These are phyloP conservation scores for Leucosporidium scottii DNA, from an alignment of 768 basidiomycete genomes.

Conservation along the genomic window DNA sequence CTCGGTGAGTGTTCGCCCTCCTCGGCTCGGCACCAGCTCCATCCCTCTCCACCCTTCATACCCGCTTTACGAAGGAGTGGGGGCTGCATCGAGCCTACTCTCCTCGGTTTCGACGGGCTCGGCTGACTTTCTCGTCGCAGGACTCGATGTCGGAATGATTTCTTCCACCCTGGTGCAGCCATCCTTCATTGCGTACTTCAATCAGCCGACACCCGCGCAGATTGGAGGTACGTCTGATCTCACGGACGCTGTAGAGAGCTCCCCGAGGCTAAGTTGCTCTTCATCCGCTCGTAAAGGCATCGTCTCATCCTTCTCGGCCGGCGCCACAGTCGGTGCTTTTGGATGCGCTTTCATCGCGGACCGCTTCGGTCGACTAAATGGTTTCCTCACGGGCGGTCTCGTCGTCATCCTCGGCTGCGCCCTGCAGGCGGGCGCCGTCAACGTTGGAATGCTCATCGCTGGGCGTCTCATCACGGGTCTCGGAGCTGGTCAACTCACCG, in stretches of 20 bases:
- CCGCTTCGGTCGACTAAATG: not conserved
- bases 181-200: not conserved
- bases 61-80: no score
- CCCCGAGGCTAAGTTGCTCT: not conserved
- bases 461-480: not conserved
- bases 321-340: not conserved
- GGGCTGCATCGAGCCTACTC: no score
- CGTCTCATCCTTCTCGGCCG: not conserved
- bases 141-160: not conserved
- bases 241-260: no score
- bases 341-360: not conserved
- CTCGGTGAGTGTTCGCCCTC: not conserved
- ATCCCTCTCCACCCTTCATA: no score
- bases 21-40: no score
- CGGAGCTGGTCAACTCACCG: not conserved
- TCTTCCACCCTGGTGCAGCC: not conserved
- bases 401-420: not conserved
- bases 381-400: not conserved
- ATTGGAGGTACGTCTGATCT: not conserved
- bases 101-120: no score
- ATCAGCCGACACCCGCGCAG: not conserved
- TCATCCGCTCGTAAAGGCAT: not conserved
- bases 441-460: not conserved
- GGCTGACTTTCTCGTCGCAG: no score
- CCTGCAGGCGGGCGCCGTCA: not conserved